These are phyloP conservation scores for Rhododendron kiyosumense DNA, from an alignment of 148 eudicot genomes.

Conservation along the genomic window DNA sequence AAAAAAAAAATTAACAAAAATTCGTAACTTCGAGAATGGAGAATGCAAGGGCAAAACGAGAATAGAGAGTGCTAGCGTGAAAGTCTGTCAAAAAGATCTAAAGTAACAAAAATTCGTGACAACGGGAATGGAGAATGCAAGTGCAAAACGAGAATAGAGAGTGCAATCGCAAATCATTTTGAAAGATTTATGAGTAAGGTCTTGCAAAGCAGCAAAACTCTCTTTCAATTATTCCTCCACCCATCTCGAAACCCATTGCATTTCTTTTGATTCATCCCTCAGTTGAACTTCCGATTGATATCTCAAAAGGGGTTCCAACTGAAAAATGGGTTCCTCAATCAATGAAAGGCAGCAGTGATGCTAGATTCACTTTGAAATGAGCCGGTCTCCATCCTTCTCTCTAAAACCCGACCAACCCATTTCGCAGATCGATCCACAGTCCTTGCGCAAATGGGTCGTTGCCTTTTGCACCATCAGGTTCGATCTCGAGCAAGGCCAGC, in stretches of 20 bases:
- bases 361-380: constrained; percentile 54
- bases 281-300: not conserved
- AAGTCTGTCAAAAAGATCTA: too few species aligned
- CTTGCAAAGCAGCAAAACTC: not conserved
- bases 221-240: too few species aligned
- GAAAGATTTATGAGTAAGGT: too few species aligned
- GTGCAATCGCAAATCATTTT: too few species aligned
- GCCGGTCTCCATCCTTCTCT: constrained; percentile 76
- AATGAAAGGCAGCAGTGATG: constrained; percentile 22
- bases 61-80: too few species aligned
- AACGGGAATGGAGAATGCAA: too few species aligned
- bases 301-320: not conserved
- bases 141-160: too few species aligned
- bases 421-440: constrained; percentile 51
- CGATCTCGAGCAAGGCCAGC: constrained; percentile 97
- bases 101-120: too few species aligned
- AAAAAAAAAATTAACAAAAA: too few species aligned
- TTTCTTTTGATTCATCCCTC: not conserved
- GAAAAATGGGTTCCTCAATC: not conserved
- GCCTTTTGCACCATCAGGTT: constrained; percentile 84
- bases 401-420: constrained; percentile 41
- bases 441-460: constrained; percentile 68
- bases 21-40: too few species aligned
- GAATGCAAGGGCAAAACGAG: too few species aligned
- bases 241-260: not conserved